Conservation (phyloP, 2,329 filamentous ascomycete species). For the Clonostachys solani region DNA sequence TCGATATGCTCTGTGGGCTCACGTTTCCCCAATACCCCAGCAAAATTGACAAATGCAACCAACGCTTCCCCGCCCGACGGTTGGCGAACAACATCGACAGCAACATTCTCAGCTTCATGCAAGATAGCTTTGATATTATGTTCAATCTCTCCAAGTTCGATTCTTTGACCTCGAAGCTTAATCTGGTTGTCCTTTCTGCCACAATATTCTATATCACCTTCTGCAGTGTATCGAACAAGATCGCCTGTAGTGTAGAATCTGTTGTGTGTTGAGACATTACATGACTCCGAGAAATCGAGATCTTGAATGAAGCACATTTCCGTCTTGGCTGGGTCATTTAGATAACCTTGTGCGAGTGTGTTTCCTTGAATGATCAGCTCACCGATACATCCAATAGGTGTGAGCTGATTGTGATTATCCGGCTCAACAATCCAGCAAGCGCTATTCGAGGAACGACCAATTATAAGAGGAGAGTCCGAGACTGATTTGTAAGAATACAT, state of each 20-base stretch:
- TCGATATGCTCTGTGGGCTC: too few species aligned
- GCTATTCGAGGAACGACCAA: constrained; percentile 1
- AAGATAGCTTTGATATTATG: constrained; percentile 17
- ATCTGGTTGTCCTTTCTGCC: constrained; percentile 48
- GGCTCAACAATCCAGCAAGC: constrained; percentile 8
- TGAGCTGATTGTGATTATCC: constrained; percentile 4
- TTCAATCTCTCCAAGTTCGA: constrained; percentile 63
- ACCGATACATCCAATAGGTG: constrained; percentile 19
- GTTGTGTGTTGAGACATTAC: neutral
- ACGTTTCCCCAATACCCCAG: too few species aligned
- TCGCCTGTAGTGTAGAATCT: constrained; percentile 40
- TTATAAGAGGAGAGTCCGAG: neutral
- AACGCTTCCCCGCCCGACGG: neutral
- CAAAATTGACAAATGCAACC: neutral
- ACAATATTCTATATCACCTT: constrained; percentile 23
- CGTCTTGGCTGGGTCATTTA: constrained; percentile 46
- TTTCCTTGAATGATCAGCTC: constrained; percentile 43
- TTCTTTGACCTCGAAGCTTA: constrained; percentile 47
- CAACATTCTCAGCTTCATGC: neutral
- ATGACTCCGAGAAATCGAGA: constrained; percentile 15
- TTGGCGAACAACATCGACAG: neutral
- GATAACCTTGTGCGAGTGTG: constrained; percentile 49
- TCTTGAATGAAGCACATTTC: constrained; percentile 41
- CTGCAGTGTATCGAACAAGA: constrained; percentile 49
- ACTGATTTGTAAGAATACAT: neutral